Conservation (phyloP, 805 yeast genomes). For the Metahyphopichia silvanorum region DNA sequence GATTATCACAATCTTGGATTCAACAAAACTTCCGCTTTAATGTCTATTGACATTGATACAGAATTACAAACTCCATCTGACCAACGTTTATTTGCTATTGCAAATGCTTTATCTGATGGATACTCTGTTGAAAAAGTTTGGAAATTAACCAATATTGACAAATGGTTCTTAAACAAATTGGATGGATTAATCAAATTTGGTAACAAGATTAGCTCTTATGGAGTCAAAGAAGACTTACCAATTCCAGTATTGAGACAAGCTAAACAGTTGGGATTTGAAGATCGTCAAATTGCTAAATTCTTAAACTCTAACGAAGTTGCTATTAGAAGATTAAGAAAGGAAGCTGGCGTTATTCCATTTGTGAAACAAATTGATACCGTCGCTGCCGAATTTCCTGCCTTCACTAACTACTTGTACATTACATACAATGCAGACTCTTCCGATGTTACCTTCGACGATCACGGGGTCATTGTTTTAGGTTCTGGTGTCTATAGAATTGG, state of each 20-base stretch:
- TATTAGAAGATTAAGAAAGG: slow-evolving; percentile 83
- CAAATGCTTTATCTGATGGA: slow-evolving; percentile 86
- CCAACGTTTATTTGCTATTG: slow-evolving; percentile 93
- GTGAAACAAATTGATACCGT: slow-evolving; percentile 98
- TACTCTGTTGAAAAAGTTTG: slow-evolving; percentile 91
- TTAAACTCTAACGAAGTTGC: slow-evolving; percentile 89
- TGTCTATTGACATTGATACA: slow-evolving; percentile 87
- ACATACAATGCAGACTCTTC: slow-evolving; percentile 90
- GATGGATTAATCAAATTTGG: slow-evolving; percentile 72
- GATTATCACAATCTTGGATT: slow-evolving; percentile 96
- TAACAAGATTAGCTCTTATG: slow-evolving; percentile 53
- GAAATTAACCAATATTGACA: slow-evolving; percentile 87
- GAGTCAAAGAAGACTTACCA: slow-evolving; percentile 61
- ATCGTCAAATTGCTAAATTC: slow-evolving; percentile 90
- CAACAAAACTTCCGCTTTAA: slow-evolving; percentile 75
- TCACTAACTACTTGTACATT: slow-evolving; percentile 89
- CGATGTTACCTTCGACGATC: slow-evolving; percentile 85
- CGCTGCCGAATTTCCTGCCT: slow-evolving; percentile 98
- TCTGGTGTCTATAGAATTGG: slow-evolving; percentile 99
- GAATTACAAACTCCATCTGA: slow-evolving; percentile 98
- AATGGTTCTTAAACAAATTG: slow-evolving; percentile 92
- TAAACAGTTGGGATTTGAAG: slow-evolving; percentile 95
- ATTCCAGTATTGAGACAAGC: slow-evolving; percentile 69
- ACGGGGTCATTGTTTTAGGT: slow-evolving; percentile 93
- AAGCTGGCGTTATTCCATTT: slow-evolving; percentile 82